Percentiles rank a stretch among this genome's conserved stretches.
Conservation (phyloP, 352 stramenopile genomes). For the Aphanomyces euteiches region DNA sequence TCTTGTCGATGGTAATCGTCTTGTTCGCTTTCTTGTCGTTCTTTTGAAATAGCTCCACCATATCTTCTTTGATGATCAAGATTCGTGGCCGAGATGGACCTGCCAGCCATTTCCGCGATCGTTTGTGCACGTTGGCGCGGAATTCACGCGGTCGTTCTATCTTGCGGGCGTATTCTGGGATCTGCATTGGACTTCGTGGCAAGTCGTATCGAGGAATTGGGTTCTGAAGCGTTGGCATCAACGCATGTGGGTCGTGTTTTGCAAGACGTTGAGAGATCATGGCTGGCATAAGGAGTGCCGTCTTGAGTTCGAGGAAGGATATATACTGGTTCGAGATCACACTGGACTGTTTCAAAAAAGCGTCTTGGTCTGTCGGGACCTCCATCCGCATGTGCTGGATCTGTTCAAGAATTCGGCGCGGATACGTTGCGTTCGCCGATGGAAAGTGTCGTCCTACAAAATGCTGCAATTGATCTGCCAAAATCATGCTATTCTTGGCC, state of each 20-base stretch:
- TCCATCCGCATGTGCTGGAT: constrained; percentile 31
- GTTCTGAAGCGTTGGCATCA: not conserved
- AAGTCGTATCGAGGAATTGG: not conserved
- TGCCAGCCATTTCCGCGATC: constrained; percentile 26
- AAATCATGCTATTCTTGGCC: constrained; percentile 26
- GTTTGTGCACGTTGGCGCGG: constrained; percentile 25
- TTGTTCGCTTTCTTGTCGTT: constrained; percentile 24
- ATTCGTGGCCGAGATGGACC: constrained; percentile 23
- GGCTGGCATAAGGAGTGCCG: constrained; percentile 19
- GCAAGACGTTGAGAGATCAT: constrained; percentile 29
- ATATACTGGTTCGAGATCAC: constrained; percentile 28
- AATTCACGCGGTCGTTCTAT: constrained; percentile 22
- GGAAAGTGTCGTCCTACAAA: constrained; percentile 26
- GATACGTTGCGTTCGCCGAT: constrained; percentile 7
- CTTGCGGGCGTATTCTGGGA: not conserved
- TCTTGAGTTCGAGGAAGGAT: constrained; percentile 28
- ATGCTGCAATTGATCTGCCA: constrained; percentile 20
- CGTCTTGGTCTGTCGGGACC: constrained; percentile 15
- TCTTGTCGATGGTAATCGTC: not conserved
- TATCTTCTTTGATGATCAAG: constrained; percentile 20
- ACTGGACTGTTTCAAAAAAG: constrained; percentile 4
- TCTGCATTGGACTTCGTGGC: not conserved
- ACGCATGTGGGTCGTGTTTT: constrained; percentile 16
- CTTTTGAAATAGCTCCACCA: constrained; percentile 30
- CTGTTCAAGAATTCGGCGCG: constrained; percentile 17